These are phyloP conservation scores for Magnusiomyces tetraspermus DNA, from an alignment of 1,139 yeast genomes.

Conservation along the genomic window DNA sequence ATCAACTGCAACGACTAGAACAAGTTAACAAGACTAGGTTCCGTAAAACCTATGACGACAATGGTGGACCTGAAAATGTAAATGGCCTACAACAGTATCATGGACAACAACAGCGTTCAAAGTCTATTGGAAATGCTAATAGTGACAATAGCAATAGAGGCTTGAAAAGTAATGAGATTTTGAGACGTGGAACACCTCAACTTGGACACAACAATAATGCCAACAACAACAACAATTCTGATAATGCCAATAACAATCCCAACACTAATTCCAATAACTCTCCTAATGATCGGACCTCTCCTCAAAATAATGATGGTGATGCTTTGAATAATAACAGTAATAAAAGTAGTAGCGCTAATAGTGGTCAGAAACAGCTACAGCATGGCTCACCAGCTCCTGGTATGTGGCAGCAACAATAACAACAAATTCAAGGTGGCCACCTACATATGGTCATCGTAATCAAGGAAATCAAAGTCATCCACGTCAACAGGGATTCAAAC, in stretches of 20 bases:
- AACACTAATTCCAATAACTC: no score
- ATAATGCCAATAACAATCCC: no score
- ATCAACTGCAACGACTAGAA: slow-evolving; percentile 7
- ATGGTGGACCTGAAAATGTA: background rate
- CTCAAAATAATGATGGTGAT: slow-evolving; percentile 3
- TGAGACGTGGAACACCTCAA: slow-evolving; percentile 25
- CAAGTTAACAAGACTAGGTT: slow-evolving; percentile 15
- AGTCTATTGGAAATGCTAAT: slow-evolving; percentile 17
- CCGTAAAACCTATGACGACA: slow-evolving; percentile 16
- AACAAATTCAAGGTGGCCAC: background rate
- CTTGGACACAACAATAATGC: slow-evolving; percentile 22
- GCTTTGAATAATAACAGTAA: slow-evolving; percentile 13
- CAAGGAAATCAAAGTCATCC: no score
- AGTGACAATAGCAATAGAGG: slow-evolving; percentile 20
- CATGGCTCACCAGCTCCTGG: slow-evolving; percentile 7
- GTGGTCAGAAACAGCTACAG: slow-evolving; percentile 7
- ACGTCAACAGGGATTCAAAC: no score
- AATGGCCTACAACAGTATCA: slow-evolving; percentile 11
- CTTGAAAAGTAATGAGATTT: slow-evolving; percentile 12
- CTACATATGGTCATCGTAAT: no score
- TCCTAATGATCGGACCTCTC: slow-evolving; percentile 9
- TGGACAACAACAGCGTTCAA: slow-evolving; percentile 15
- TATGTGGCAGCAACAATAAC: slow-evolving; percentile 12
- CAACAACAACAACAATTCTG: no score
- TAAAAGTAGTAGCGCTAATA: slow-evolving; percentile 15